Evolutionary conservation across 352 stramenopile species (phyloP), one percentile per base, ranked within the genome.

Genomic region (Phytopythium litorale): DNA sequence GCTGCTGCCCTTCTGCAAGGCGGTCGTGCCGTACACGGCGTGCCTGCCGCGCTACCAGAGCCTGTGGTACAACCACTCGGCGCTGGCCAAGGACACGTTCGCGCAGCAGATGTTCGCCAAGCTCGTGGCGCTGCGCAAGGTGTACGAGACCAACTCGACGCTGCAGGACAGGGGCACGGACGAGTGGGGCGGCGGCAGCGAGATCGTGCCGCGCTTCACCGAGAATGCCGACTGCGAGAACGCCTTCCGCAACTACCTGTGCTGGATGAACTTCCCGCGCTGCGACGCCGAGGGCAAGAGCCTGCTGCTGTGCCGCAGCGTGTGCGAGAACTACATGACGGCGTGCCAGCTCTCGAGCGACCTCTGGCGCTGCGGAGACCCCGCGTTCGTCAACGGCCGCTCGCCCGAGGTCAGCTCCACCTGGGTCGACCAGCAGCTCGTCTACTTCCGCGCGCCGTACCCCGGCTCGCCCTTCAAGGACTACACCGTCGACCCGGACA

Each of bases 321-420:
- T 94, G 18, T 97, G 91, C 62, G 87, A 97, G 62, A 97, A 97
- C 64, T 96, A 86, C 63, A 95, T 97, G 66, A 89, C 78, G 43
- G 75, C 84, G 8, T 98, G 91, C 46, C 79, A 94, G 52, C 84
- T 95, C 62, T 71, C 74, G 38, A 75, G 79, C 18, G 87, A 97
- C 64, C 76, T 97, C 28, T 97, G 85, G 87, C 79, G 88, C n/a
- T 97, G 91, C 59, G 80, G 81, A 6, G 78, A 89, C 52, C 81
- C 87, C 2, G 68, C 82, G 63, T 91, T 83, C 56, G 71, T 89
- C 56, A 92, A 93, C 55, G 86, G 74, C 38, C 76, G 78, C 60
- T 67, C 61, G 8, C 66, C 81, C n/a, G 86, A 92, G 62, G 73
- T 72, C 64, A 87, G 79, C 66, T 65, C 65, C 50, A 88, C 78